These are phyloP conservation scores for Globisporangium spinosum DNA, from an alignment of 352 stramenopile species.

Conservation along the genomic window DNA sequence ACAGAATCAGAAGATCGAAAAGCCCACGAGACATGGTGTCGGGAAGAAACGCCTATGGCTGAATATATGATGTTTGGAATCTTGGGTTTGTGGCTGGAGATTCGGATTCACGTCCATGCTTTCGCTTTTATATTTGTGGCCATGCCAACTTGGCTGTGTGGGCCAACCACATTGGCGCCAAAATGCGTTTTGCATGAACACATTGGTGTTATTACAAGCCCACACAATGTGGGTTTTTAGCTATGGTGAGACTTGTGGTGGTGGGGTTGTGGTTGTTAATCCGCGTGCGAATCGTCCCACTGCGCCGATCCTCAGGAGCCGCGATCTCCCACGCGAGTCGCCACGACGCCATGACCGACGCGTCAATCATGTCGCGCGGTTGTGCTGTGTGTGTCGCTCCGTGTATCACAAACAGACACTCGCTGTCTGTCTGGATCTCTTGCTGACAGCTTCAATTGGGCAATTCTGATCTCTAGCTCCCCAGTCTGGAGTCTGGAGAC, in stretches of 20 bases:
- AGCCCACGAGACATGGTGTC: no score
- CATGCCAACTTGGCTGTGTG: no score
- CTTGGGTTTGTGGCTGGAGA: no score
- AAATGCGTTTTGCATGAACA: neutral
- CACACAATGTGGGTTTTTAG: no score
- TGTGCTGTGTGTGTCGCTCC: neutral
- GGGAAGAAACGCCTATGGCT: no score
- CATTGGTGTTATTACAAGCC: neutral
- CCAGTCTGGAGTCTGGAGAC: neutral
- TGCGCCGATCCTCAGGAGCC: conserved; percentile 3
- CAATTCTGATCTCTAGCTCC: neutral
- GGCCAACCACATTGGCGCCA: neutral
- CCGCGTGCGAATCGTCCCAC: neutral
- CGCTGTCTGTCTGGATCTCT: neutral
- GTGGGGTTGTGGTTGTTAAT: neutral
- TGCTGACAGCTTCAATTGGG: neutral
- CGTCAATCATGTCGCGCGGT: conserved; percentile 2
- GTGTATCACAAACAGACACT: conserved; percentile 2
- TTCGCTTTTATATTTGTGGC: no score
- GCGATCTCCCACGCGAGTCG: neutral
- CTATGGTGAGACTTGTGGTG: neutral
- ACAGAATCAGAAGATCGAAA: no score
- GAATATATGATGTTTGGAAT: no score
- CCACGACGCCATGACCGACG: neutral
- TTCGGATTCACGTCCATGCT: no score